A percentile compares a stretch with the other conserved stretches of the same genome.
Conservation (phyloP, 768 basidiomycete species). For the Gautieria morchelliformis region DNA sequence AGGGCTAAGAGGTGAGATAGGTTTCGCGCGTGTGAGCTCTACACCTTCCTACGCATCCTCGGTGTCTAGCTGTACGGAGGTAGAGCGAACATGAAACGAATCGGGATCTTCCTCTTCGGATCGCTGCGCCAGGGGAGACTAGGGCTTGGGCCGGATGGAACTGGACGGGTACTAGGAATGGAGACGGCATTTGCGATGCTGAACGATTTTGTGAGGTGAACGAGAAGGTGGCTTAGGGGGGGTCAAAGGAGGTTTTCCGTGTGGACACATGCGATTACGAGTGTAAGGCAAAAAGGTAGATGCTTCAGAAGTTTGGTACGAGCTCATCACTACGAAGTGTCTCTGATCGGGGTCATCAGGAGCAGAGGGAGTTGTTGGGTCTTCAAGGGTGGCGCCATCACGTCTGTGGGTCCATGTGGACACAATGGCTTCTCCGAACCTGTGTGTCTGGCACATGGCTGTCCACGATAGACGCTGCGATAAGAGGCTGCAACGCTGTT, state of each 20-base stretch:
- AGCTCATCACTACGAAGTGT: neutral
- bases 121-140: constrained; percentile 7
- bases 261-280: neutral
- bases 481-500: too few species aligned
- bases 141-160: neutral
- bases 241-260: neutral
- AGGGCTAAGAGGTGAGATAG: constrained; percentile 14
- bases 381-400: too few species aligned
- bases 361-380: too few species aligned
- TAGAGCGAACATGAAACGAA: constrained; percentile 73
- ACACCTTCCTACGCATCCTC: constrained; percentile 92
- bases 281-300: constrained; percentile 1
- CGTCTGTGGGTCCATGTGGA: too few species aligned
- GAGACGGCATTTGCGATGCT: neutral
- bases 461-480: too few species aligned
- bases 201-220: neutral
- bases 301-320: neutral
- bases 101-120: constrained; percentile 59
- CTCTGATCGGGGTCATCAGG: too few species aligned
- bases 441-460: too few species aligned
- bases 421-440: too few species aligned
- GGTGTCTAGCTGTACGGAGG: constrained; percentile 83
- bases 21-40: constrained; percentile 82
- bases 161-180: neutral
- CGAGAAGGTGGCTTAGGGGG: neutral